These are phyloP conservation scores for Lactifluus echinatus DNA, from an alignment of 768 basidiomycete species.

Conservation along the genomic window DNA sequence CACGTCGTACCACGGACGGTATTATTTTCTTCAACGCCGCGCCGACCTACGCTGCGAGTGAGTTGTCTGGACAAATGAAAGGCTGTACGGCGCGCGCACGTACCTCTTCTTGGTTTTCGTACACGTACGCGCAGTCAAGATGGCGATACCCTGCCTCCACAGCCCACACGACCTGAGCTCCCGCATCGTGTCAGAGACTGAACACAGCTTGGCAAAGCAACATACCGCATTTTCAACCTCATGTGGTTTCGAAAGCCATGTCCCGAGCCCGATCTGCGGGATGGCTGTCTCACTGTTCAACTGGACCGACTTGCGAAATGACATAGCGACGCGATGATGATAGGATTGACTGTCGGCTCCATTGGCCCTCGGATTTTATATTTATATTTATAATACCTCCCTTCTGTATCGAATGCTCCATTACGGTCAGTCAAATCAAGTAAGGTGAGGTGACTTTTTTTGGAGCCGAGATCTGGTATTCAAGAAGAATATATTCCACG, in stretches of 20 bases:
- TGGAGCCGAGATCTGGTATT: no score
- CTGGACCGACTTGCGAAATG: constrained; percentile 31
- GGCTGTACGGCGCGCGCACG: background rate
- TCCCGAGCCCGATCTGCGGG: constrained; percentile 76
- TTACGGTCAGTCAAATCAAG: no score
- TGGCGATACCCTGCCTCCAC: constrained; percentile 73
- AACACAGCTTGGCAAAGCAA: background rate
- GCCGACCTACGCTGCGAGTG: constrained; percentile 36
- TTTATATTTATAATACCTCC: no score
- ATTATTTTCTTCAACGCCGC: constrained; percentile 69
- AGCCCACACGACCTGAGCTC: constrained; percentile 58
- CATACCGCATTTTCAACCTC: constrained; percentile 69
- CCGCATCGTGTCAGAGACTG: background rate
- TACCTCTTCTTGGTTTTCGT: constrained; percentile 67
- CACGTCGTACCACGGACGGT: constrained; percentile 66
- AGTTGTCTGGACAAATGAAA: background rate
- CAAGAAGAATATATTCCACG: no score
- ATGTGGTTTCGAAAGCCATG: constrained; percentile 67
- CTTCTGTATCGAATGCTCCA: no score
- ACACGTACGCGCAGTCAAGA: constrained; percentile 76
- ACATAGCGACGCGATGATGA: constrained; percentile 29
- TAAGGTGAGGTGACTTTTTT: no score
- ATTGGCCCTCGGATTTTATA: no score
- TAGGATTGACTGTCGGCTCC: no score
- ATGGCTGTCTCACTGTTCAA: constrained; percentile 45